Conservation (phyloP, 2,329 filamentous ascomycete genomes). For the Nemania diffusa region DNA sequence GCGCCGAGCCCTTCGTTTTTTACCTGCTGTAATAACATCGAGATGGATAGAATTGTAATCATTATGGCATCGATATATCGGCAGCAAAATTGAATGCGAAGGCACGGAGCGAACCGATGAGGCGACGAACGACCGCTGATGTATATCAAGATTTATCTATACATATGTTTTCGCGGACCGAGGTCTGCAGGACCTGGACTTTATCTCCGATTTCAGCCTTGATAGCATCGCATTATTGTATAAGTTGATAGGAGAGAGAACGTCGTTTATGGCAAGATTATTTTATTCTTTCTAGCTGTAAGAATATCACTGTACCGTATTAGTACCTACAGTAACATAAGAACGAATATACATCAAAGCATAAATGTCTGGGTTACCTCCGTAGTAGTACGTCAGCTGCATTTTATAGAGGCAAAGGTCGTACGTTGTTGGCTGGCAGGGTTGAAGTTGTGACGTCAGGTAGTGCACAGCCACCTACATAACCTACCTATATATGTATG, state of each 20-base stretch:
- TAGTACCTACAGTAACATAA: too few relatives aligned
- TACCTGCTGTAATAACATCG: neutral
- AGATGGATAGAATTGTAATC: neutral
- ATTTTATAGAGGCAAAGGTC: neutral
- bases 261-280: too few relatives aligned
- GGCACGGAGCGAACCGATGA: neutral
- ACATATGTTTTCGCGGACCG: neutral
- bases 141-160: neutral
- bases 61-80: neutral
- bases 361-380: too few relatives aligned
- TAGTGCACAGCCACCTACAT: neutral
- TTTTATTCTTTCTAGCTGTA: too few relatives aligned
- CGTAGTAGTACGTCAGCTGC: neutral
- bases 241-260: too few relatives aligned
- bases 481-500: neutral
- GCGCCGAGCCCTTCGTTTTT: neutral
- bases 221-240: too few relatives aligned
- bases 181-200: too few relatives aligned
- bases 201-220: too few relatives aligned
- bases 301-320: too few relatives aligned
- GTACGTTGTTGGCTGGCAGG: neutral
- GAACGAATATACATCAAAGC: too few relatives aligned
- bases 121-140: neutral
- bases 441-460: conserved; percentile 25
- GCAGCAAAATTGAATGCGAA: too few relatives aligned